phyloP scores from a whole-genome alignment of 2,329 filamentous ascomycete genomes.

The Pseudophaeomoniella oleicola region DNA sequence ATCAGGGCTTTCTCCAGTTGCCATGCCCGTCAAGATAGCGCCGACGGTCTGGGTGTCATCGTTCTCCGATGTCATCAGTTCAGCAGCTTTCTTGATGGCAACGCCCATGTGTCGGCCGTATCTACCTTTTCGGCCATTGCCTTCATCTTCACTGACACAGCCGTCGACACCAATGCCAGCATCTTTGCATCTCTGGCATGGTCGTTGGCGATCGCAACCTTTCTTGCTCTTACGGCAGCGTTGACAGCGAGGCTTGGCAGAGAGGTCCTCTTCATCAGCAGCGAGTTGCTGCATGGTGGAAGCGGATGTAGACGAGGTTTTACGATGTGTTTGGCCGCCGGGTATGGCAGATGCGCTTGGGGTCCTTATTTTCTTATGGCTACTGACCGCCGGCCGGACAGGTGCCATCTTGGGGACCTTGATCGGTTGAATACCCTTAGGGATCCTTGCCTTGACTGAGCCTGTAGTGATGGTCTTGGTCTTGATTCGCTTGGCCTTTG shows the following conservation, averaged over 20 bases:
- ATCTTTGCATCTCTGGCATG: constrained; percentile 89
- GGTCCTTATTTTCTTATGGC: not conserved
- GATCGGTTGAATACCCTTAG: constrained; percentile 13
- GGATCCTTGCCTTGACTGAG: constrained; percentile 15
- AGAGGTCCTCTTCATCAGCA: constrained; percentile 74
- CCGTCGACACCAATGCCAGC: constrained; percentile 85
- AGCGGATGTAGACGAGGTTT: constrained; percentile 54
- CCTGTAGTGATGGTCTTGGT: constrained; percentile 23
- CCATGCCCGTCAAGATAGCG: constrained; percentile 14
- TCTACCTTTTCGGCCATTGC: constrained; percentile 88
- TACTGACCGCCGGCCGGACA: not conserved
- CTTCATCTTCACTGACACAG: constrained; percentile 94
- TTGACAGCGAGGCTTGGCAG: constrained; percentile 91
- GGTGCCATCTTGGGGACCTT: constrained; percentile 15
- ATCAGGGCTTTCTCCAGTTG: constrained; percentile 26
- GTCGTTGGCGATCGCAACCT: constrained; percentile 90
- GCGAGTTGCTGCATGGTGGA: constrained; percentile 45
- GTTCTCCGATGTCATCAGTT: constrained; percentile 36
- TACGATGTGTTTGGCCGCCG: constrained; percentile 46
- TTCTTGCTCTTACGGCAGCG: constrained; percentile 99
- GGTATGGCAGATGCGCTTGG: constrained; percentile 22
- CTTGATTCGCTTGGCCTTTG: constrained; percentile 39
- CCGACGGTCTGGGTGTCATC: constrained; percentile 31
- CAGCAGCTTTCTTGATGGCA: constrained; percentile 42
- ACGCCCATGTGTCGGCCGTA: constrained; percentile 63